Percentiles rank a stretch among this genome's conserved stretches.
These are phyloP conservation scores for Ichthyophthirius multifiliis DNA, from an alignment of 169 alveolate genomes.

Conservation along the genomic window DNA sequence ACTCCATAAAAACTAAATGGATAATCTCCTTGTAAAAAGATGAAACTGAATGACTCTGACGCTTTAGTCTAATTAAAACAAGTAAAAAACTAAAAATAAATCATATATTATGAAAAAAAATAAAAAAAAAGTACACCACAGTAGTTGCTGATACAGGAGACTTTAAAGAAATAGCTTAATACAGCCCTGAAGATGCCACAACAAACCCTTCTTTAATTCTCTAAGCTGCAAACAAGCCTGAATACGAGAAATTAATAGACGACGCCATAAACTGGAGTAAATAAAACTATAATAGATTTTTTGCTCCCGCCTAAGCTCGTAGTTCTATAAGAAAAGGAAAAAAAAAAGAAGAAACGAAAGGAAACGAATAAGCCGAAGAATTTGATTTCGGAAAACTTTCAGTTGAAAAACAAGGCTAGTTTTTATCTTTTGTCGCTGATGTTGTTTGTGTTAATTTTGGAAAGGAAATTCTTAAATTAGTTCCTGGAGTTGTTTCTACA, in stretches of 20 bases:
- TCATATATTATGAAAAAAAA: no score
- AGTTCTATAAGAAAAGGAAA: conserved; percentile 28
- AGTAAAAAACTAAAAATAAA: no score
- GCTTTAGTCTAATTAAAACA: no score
- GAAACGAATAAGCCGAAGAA: conserved; percentile 14
- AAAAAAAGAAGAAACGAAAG: conserved; percentile 17
- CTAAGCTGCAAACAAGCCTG: conserved; percentile 59
- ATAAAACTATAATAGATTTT: neutral
- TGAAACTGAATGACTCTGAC: no score
- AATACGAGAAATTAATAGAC: conserved; percentile 34
- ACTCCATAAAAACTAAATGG: no score
- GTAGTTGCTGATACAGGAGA: conserved; percentile 89
- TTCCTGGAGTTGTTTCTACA: conserved; percentile 84
- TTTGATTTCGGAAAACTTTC: conserved; percentile 1
- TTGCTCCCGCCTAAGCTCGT: conserved; percentile 4
- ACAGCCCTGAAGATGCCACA: conserved; percentile 84
- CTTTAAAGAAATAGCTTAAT: conserved; percentile 59
- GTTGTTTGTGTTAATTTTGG: conserved; percentile 76
- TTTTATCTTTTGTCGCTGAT: conserved; percentile 45
- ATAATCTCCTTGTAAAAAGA: no score
- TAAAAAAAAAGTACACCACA: conserved; percentile 48
- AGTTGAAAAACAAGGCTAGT: conserved; percentile 12
- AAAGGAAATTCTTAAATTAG: conserved; percentile 67
- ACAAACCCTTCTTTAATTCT: conserved; percentile 85
- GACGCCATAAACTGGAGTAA: conserved; percentile 45